Conservation (phyloP, 768 basidiomycete genomes). For the Multifurca ochricompacta region DNA sequence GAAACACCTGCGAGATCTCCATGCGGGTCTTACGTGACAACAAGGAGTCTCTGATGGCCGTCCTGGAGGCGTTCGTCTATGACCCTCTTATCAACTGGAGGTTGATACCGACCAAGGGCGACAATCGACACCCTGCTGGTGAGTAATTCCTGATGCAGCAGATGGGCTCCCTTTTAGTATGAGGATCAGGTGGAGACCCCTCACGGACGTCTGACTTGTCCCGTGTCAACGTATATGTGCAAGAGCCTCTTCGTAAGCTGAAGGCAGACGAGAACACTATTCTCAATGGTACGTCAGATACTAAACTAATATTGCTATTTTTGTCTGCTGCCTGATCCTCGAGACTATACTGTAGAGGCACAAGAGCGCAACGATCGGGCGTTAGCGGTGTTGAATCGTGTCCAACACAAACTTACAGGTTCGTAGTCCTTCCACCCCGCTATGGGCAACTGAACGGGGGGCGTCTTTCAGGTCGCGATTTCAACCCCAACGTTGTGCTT, state of each 20-base stretch:
- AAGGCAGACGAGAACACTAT: constrained; percentile 94
- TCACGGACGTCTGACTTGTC: constrained; percentile 55
- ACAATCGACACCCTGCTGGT: constrained; percentile 65
- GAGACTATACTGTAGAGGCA: constrained; percentile 37
- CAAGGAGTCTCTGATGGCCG: constrained; percentile 98
- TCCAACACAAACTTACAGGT: constrained; percentile 93
- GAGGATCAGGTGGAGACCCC: constrained; percentile 38
- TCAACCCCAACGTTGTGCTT: constrained; percentile 74
- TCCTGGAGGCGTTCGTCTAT: constrained; percentile 97
- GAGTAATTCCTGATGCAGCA: constrained; percentile 17
- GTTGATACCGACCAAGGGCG: constrained; percentile 77
- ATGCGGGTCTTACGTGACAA: constrained; percentile 96
- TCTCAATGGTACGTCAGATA: constrained; percentile 59
- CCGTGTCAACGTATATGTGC: constrained; percentile 63
- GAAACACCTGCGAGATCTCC: constrained; percentile 93
- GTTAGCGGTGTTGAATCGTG: constrained; percentile 86
- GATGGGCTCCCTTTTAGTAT: neutral
- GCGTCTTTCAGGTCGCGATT: constrained; percentile 66
- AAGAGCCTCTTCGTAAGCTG: constrained; percentile 71
- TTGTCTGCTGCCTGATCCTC: neutral
- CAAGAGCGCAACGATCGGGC: constrained; percentile 91
- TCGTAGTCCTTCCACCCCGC: constrained; percentile 19
- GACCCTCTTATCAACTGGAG: constrained; percentile 98
- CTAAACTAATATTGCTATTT: too few relatives aligned
- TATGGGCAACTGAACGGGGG: neutral